Evolutionary conservation across 163 green algal species (phyloP), one percentile per base, ranked within the genome.

Genomic region (Volvox carteri): DNA sequence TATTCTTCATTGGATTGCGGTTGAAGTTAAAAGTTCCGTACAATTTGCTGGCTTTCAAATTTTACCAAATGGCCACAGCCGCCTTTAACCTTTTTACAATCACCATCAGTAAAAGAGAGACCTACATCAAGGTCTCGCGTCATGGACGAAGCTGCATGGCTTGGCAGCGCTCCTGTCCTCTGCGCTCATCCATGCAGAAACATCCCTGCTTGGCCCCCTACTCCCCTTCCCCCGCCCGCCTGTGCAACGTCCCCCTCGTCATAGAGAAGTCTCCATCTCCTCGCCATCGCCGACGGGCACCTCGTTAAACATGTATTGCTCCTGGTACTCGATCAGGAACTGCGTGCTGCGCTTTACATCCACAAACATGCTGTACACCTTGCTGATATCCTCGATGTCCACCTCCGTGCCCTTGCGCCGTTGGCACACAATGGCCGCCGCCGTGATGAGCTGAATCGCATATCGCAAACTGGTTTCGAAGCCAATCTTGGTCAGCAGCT

Each of bases 271-370:
- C 85, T 86, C 85, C 85, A 90, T 90, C 67, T 67, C 79, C 56
- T 89, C 90, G 37, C 28, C 83, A 6, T 46, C 70, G 44, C 23
- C 78, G 30, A 76, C 86, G 18, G 90, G 86, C 4, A 98, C 90
- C 87, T 99, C 96, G 90, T 99, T 99, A 92, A 97, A 99, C 96
- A 99, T 98, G 94, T 99, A 99, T 93, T 99, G 95, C 41, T 99
- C 94, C 84, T 98, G 95, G 89, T 98, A 99, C 93, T 99, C 97
- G 44, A 98, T 95, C 50, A 99, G 78, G 93, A 97, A 98, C 90
- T 96, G 95, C 37, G 96, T 97, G 84, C 86, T 96, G 62, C 97
- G 94, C 93, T 98, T 98, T 16, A 99, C 96, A 90, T 99, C 98
- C 73, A 99, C 93, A 92, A 99, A 99, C 86, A 99, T 93, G 23